These are phyloP conservation scores for Dothideomycetidae sp. DNA, from an alignment of 2,329 filamentous ascomycete species.

Conservation along the genomic window DNA sequence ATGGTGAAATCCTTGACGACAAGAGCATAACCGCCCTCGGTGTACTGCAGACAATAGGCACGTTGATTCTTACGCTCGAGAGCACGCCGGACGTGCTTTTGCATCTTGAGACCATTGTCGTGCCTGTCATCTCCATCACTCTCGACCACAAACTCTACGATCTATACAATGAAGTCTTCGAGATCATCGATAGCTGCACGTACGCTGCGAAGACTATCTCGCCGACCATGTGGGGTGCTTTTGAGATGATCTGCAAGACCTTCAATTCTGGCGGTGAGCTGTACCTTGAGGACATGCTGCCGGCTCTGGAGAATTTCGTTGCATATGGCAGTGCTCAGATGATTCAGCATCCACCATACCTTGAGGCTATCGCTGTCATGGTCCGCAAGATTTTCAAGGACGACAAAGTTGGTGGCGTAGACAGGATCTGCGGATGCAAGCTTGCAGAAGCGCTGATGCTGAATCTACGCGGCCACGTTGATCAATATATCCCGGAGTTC, in stretches of 20 bases:
- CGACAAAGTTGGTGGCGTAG: constrained; percentile 80
- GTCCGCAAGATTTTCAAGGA: constrained; percentile 89
- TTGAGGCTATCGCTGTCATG: constrained; percentile 84
- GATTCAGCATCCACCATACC: constrained; percentile 69
- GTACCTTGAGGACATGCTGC: constrained; percentile 97
- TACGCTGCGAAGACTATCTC: constrained; percentile 95
- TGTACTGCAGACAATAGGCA: constrained; percentile 93
- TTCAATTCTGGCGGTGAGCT: constrained; percentile 96
- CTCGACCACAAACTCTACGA: constrained; percentile 97
- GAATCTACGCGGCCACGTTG: constrained; percentile 75
- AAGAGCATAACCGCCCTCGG: constrained; percentile 97
- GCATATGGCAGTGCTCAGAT: constrained; percentile 76
- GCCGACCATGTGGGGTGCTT: constrained; percentile 95
- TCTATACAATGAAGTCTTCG: constrained; percentile 94
- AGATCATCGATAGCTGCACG: constrained; percentile 98
- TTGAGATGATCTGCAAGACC: constrained; percentile 88
- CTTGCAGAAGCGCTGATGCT: constrained; percentile 95
- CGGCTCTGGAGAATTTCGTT: constrained; percentile 93
- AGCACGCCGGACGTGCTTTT: constrained; percentile 91
- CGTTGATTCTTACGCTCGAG: constrained; percentile 88
- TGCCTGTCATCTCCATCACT: constrained; percentile 93
- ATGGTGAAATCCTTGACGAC: constrained; percentile 86
- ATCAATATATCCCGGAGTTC: constrained; percentile 79
- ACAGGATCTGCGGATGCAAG: constrained; percentile 94
- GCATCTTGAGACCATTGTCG: constrained; percentile 87